These are phyloP conservation scores for Brassica incana DNA, from an alignment of 345 rosid species.

Conservation along the genomic window DNA sequence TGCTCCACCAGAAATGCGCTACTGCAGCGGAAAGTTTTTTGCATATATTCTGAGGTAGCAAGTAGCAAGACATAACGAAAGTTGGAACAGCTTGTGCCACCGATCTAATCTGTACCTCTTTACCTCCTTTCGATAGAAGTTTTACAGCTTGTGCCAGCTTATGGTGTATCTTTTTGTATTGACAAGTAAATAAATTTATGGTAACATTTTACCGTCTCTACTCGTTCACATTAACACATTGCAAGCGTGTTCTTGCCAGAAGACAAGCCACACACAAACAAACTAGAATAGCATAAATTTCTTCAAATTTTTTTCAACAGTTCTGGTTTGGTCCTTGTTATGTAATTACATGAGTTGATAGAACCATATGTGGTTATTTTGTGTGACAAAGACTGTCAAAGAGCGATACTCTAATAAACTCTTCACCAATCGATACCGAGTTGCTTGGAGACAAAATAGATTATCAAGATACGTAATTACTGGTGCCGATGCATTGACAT, in stretches of 20 bases:
- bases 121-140: background rate
- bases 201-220: too few relatives aligned
- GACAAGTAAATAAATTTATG: too few relatives aligned
- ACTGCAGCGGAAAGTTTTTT: background rate
- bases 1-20: background rate
- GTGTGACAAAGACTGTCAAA: background rate
- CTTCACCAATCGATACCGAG: slow-evolving; percentile 90
- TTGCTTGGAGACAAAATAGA: slow-evolving; percentile 61
- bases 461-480: slow-evolving; percentile 64
- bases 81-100: background rate
- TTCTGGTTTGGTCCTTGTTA: background rate
- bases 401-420: slow-evolving; percentile 1
- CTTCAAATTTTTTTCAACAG: background rate
- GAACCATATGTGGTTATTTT: background rate
- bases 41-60: background rate
- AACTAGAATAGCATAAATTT: too few relatives aligned
- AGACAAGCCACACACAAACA: too few relatives aligned
- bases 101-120: background rate
- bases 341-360: slow-evolving; percentile 2
- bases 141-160: background rate
- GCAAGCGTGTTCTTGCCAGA: too few relatives aligned
- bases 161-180: too few relatives aligned
- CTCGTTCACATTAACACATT: too few relatives aligned
- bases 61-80: background rate
- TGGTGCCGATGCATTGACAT: slow-evolving; percentile 53